These are phyloP conservation scores for Raddia distichophylla DNA, from an alignment of 176 grass and related monocot genomes.

Conservation along the genomic window DNA sequence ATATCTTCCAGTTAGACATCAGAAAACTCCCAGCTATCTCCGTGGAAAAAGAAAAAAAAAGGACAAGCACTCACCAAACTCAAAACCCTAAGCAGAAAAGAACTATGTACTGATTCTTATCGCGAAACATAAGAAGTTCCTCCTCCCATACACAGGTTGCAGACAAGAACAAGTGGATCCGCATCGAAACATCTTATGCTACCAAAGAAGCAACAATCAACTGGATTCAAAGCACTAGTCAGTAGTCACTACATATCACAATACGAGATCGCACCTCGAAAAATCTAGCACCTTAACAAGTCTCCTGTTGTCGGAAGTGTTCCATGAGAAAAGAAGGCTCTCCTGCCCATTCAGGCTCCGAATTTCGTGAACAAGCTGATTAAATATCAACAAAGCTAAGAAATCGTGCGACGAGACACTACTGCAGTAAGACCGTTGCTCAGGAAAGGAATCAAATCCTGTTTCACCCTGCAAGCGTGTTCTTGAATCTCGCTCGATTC, in stretches of 20 bases:
- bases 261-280: not conserved
- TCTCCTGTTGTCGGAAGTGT: not conserved
- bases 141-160: not conserved
- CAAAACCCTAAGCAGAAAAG: not conserved
- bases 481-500: slow-evolving; percentile 10
- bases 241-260: not conserved
- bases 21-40: not conserved
- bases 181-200: not conserved
- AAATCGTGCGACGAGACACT: not conserved
- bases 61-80: not conserved
- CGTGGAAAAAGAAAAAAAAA: not conserved
- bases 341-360: not conserved
- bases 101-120: not conserved
- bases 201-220: not conserved
- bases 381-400: not conserved
- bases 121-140: slow-evolving; percentile 17
- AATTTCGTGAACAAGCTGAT: not conserved
- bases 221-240: not conserved
- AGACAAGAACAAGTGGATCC: not conserved
- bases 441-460: not conserved
- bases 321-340: not conserved
- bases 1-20: not conserved
- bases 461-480: not conserved
- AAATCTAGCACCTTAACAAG: not conserved
- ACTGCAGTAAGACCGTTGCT: not conserved